Evolutionary conservation across 768 basidiomycete species (phyloP).

Genomic region (Podaxis sp.): DNA sequence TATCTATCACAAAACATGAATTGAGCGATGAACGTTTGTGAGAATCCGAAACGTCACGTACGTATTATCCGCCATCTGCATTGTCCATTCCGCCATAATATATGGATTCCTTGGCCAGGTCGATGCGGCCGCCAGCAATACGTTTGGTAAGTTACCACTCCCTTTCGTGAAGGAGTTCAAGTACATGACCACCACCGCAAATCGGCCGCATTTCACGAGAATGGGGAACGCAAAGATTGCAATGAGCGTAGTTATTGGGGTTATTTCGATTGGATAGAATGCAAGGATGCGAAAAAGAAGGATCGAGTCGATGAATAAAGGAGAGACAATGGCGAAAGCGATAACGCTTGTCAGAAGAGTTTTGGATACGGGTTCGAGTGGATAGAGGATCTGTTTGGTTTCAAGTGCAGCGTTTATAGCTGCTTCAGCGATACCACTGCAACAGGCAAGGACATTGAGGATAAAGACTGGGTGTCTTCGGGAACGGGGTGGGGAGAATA

Average conservation of each 20-base stretch:
- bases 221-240: slow-evolving; percentile 28
- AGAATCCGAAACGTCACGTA: slow-evolving; percentile 19
- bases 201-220: slow-evolving; percentile 30
- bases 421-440: slow-evolving; percentile 25
- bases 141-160: neutral
- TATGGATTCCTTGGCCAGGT: neutral
- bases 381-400: slow-evolving; percentile 19
- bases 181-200: slow-evolving; percentile 23
- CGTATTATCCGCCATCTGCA: slow-evolving; percentile 35
- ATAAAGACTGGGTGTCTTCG: slow-evolving; percentile 31
- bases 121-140: neutral
- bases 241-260: slow-evolving; percentile 17
- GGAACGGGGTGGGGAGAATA: slow-evolving; percentile 28
- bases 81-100: slow-evolving; percentile 29
- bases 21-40: neutral
- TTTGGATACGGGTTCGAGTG: slow-evolving; percentile 18
- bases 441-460: slow-evolving; percentile 30
- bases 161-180: slow-evolving; percentile 4
- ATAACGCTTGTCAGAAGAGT: slow-evolving; percentile 23
- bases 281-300: slow-evolving; percentile 36
- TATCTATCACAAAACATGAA: slow-evolving; percentile 17
- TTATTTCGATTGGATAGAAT: slow-evolving; percentile 29
- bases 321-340: slow-evolving; percentile 26
- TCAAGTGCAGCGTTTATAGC: slow-evolving; percentile 25
- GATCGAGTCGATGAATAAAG: slow-evolving; percentile 36